A percentile compares a stretch with the other conserved stretches of the same genome.
These are phyloP conservation scores for Epichloe brachyelytri DNA, from an alignment of 2,329 filamentous ascomycete genomes.

Conservation along the genomic window DNA sequence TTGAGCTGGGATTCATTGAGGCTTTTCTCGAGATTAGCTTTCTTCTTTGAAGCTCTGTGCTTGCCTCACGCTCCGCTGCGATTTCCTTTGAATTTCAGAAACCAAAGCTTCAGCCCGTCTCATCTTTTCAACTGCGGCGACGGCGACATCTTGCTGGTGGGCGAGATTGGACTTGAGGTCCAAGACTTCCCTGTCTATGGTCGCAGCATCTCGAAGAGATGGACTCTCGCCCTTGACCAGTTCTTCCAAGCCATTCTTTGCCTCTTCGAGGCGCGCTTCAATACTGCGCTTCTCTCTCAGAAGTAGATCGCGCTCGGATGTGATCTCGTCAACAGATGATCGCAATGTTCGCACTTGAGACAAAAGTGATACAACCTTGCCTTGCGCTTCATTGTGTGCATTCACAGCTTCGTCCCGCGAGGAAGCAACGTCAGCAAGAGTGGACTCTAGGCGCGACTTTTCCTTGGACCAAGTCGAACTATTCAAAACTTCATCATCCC, in stretches of 20 bases:
- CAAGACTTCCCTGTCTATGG: constrained; percentile 76
- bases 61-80: constrained; percentile 68
- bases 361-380: constrained; percentile 80
- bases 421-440: constrained; percentile 73
- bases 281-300: constrained; percentile 82
- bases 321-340: constrained; percentile 72
- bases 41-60: constrained; percentile 73
- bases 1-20: constrained; percentile 83
- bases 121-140: constrained; percentile 94
- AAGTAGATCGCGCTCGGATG: constrained; percentile 72
- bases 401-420: constrained; percentile 89
- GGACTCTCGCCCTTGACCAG: constrained; percentile 76
- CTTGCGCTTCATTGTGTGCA: constrained; percentile 89
- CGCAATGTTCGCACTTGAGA: constrained; percentile 80
- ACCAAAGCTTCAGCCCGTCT: constrained; percentile 77
- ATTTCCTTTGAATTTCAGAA: constrained; percentile 86
- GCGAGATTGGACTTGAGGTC: constrained; percentile 81
- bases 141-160: constrained; percentile 84
- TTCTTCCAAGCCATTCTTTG: constrained; percentile 78
- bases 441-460: constrained; percentile 82
- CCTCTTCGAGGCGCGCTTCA: constrained; percentile 74
- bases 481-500: constrained; percentile 96
- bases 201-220: constrained; percentile 78
- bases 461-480: constrained; percentile 98
- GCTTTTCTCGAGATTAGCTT: constrained; percentile 76